A percentile compares a stretch with the other conserved stretches of the same genome.
Evolutionary conservation across 2,329 filamentous ascomycete genomes (phyloP).

Genomic region (Penicillium expansum): DNA sequence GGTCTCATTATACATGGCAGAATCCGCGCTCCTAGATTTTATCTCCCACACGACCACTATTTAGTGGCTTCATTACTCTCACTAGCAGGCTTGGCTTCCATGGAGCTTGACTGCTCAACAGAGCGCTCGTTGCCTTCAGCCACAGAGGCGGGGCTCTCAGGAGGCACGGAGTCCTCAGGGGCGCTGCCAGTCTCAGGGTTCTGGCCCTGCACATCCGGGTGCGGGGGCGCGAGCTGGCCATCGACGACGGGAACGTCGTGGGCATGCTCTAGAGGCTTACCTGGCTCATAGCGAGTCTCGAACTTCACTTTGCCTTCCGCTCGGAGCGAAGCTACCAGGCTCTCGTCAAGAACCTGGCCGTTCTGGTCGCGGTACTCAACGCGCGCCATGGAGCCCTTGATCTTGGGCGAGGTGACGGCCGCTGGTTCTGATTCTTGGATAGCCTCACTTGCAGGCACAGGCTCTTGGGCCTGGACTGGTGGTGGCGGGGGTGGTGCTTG

Average conservation of each 20-base stretch:
- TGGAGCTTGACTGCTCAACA: constrained; percentile 34
- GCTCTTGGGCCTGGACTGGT: constrained; percentile 21
- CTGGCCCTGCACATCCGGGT: constrained; percentile 57
- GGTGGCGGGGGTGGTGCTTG: constrained; percentile 17
- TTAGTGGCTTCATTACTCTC: constrained; percentile 49
- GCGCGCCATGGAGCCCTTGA: constrained; percentile 67
- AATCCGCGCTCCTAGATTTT: constrained; percentile 3
- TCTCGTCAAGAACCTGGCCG: constrained; percentile 80
- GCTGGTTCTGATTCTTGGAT: constrained; percentile 21
- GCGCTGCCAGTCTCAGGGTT: constrained; percentile 56
- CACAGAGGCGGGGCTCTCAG: constrained; percentile 42
- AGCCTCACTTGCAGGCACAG: constrained; percentile 14
- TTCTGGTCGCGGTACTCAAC: constrained; percentile 94
- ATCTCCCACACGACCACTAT: constrained; percentile 16
- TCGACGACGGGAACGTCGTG: constrained; percentile 63
- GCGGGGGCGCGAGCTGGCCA: constrained; percentile 48
- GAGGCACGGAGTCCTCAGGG: constrained; percentile 34
- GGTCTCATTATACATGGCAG: constrained; percentile 23
- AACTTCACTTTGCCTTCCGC: constrained; percentile 87
- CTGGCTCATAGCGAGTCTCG: constrained; percentile 93
- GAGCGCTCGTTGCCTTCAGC: constrained; percentile 39
- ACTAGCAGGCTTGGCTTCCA: constrained; percentile 47
- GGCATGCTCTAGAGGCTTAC: constrained; percentile 73
- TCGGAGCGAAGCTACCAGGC: constrained; percentile 72
- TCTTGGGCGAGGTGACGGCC: constrained; percentile 21